Evolutionary conservation across 2,329 filamentous ascomycete genomes (phyloP).

Genomic region (Colletotrichum eremochloae): DNA sequence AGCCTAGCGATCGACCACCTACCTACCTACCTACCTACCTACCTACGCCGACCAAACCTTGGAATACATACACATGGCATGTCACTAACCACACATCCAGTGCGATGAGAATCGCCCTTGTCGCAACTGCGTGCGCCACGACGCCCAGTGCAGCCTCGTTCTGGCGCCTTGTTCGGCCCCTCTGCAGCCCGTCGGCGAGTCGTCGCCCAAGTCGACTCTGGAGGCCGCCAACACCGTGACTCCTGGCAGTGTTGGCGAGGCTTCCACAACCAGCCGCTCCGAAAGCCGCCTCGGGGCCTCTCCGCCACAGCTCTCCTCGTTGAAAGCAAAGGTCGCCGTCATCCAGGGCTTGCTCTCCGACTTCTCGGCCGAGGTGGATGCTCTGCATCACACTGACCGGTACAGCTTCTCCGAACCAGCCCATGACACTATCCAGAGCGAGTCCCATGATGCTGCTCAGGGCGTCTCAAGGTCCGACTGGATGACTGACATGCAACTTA

Average conservation of each 20-base stretch:
- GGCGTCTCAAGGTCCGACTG: slow-evolving; percentile 21
- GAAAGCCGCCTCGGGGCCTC: slow-evolving; percentile 19
- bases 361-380: slow-evolving; percentile 31
- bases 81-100: slow-evolving; percentile 22
- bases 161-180: slow-evolving; percentile 24
- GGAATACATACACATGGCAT: neutral
- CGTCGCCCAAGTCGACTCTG: slow-evolving; percentile 27
- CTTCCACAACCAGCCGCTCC: slow-evolving; percentile 27
- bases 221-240: slow-evolving; percentile 31
- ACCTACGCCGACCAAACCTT: neutral
- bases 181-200: slow-evolving; percentile 22
- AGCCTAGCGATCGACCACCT: too few species aligned
- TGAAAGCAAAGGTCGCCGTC: slow-evolving; percentile 34
- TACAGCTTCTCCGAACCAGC: neutral
- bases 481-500: slow-evolving; percentile 34
- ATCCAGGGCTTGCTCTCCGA: slow-evolving; percentile 33
- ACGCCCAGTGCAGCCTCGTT: slow-evolving; percentile 38
- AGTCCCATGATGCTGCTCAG: neutral
- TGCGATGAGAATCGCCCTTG: slow-evolving; percentile 38
- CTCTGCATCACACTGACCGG: slow-evolving; percentile 6
- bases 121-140: slow-evolving; percentile 37
- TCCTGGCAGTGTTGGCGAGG: slow-evolving; percentile 24
- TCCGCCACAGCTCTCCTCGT: slow-evolving; percentile 24
- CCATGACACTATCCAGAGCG: neutral
- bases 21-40: too few species aligned